Evolutionary conservation across 2,329 filamentous ascomycete genomes (phyloP).

Genomic region (Cordyceps cicadae): DNA sequence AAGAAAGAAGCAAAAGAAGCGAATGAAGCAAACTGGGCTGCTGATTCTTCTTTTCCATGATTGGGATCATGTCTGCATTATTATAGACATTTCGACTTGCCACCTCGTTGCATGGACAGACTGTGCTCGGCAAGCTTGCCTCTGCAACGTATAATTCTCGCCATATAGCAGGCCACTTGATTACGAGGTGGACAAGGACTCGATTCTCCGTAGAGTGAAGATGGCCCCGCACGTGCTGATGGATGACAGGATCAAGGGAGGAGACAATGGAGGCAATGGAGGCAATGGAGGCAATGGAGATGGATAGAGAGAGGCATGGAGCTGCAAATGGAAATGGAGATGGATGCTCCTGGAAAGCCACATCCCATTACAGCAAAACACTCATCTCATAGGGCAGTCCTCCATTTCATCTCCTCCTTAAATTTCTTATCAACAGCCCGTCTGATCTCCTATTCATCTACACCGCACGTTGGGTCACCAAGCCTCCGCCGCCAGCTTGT

Average conservation of each 20-base stretch:
- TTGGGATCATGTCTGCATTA: neutral
- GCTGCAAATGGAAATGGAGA: neutral
- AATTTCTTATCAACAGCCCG: neutral
- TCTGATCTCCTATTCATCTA: neutral
- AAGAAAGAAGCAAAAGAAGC: neutral
- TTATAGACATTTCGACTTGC: neutral
- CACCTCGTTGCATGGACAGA: neutral
- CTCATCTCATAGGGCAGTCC: neutral
- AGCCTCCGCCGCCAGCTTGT: neutral
- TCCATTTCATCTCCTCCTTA: neutral
- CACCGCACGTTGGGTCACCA: neutral
- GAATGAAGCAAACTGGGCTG: neutral
- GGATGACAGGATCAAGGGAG: too few relatives aligned
- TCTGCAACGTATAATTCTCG: neutral
- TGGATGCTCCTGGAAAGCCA: neutral
- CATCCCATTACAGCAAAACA: neutral
- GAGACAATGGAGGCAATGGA: too few relatives aligned
- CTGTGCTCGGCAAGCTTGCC: neutral
- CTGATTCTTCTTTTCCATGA: neutral
- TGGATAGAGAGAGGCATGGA: too few relatives aligned
- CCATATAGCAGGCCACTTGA: neutral
- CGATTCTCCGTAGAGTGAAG: neutral
- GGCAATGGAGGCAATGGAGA: too few relatives aligned
- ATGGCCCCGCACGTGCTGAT: neutral
- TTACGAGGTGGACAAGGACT: neutral